Evolutionary conservation across 2,329 filamentous ascomycete species (phyloP).

Genomic region (Hymenoscyphus scutula): DNA sequence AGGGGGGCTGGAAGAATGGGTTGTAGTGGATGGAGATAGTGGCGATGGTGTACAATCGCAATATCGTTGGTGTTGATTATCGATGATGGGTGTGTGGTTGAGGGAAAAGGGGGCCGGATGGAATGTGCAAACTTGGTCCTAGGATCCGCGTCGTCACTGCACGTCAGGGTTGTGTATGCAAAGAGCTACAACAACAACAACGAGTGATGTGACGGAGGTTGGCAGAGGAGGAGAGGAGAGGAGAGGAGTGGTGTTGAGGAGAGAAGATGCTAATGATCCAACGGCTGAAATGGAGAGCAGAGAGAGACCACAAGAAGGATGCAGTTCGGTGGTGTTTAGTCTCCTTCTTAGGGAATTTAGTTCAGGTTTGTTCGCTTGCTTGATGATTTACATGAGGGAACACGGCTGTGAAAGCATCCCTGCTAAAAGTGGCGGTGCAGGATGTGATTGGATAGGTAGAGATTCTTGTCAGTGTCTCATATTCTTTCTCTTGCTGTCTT

Average conservation of each 20-base stretch:
- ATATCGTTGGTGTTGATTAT: neutral
- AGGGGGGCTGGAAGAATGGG: neutral
- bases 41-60: neutral
- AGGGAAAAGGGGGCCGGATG: neutral
- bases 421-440: neutral
- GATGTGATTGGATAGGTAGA: neutral
- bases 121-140: neutral
- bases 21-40: neutral
- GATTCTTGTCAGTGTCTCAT: neutral
- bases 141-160: conserved; percentile 6
- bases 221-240: neutral
- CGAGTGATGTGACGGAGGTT: neutral
- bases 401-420: conserved; percentile 3
- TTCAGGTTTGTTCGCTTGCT: conserved; percentile 3
- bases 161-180: conserved; percentile 2
- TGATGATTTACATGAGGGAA: neutral
- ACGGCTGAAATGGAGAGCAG: neutral
- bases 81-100: conserved; percentile 1
- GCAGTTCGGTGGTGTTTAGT: conserved; percentile 1
- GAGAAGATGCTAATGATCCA: neutral
- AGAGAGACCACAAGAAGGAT: neutral
- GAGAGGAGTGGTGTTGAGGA: neutral
- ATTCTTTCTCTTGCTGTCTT: neutral
- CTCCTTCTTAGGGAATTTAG: neutral
- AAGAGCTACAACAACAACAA: neutral